Conservation (phyloP, 208 protist genomes). For the Leptomonas seymouri region DNA sequence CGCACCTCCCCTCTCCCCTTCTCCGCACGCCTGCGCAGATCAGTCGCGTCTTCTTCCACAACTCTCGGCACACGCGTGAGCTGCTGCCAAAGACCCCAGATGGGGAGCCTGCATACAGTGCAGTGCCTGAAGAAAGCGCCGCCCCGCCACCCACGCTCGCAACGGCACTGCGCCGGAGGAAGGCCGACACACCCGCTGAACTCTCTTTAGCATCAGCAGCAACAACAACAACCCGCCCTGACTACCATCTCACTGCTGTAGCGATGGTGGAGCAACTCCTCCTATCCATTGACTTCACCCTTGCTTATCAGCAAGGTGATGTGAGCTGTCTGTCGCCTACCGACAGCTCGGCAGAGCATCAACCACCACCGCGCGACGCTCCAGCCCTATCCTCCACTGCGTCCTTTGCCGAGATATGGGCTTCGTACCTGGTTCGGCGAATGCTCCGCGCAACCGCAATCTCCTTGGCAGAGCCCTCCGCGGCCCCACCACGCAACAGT, state of each 20-base stretch:
- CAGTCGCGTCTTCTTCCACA: conserved; percentile 20
- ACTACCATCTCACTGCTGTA: conserved; percentile 6
- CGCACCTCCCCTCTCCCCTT: not conserved
- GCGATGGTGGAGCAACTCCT: conserved; percentile 25
- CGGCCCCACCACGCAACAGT: not conserved
- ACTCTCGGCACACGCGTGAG: not conserved
- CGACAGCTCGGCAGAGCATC: too few relatives aligned
- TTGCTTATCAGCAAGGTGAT: conserved; percentile 10
- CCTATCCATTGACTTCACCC: conserved; percentile 26
- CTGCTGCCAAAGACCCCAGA: too few relatives aligned
- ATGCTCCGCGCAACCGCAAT: not conserved
- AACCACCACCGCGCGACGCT: too few relatives aligned
- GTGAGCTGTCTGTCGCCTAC: not conserved
- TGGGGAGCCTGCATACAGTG: too few relatives aligned
- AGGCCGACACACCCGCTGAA: too few relatives aligned
- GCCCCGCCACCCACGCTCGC: too few relatives aligned
- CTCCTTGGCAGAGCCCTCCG: not conserved
- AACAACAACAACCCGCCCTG: conserved; percentile 5
- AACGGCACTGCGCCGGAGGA: too few relatives aligned
- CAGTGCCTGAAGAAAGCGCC: not conserved
- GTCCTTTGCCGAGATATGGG: not conserved
- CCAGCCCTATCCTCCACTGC: too few relatives aligned
- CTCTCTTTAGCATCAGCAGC: not conserved
- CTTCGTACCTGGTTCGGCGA: not conserved
- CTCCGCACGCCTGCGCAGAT: conserved; percentile 22